Conservation (phyloP, 2,329 filamentous ascomycete genomes). For the Cladosporium sphaerospermum region DNA sequence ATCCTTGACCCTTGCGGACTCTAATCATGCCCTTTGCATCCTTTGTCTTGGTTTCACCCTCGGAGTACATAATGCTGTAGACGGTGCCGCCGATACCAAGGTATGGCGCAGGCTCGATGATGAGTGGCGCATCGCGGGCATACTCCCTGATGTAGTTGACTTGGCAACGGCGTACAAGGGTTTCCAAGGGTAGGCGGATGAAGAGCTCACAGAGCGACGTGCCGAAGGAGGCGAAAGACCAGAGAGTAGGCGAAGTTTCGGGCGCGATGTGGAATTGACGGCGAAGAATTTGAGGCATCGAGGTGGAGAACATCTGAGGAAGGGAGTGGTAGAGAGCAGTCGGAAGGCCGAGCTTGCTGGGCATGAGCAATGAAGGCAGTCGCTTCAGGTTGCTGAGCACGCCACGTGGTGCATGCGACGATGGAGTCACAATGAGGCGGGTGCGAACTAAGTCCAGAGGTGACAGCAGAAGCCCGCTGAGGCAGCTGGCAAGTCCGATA, state of each 20-base stretch:
- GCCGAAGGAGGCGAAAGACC: conserved; percentile 75
- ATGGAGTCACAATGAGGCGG: conserved; percentile 69
- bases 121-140: conserved; percentile 52
- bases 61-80: conserved; percentile 77
- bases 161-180: conserved; percentile 82
- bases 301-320: conserved; percentile 74
- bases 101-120: conserved; percentile 76
- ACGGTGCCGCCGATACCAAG: conserved; percentile 85
- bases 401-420: conserved; percentile 66
- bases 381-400: conserved; percentile 71
- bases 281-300: conserved; percentile 77
- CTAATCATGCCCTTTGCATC: conserved; percentile 32
- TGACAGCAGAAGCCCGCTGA: conserved; percentile 73
- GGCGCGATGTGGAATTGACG: conserved; percentile 80
- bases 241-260: conserved; percentile 71
- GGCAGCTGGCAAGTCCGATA: conserved; percentile 56
- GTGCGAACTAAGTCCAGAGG: conserved; percentile 89
- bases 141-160: conserved; percentile 40
- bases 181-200: conserved; percentile 84
- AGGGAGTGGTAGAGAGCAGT: conserved; percentile 85
- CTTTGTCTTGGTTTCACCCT: conserved; percentile 53
- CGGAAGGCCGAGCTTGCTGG: conserved; percentile 63
- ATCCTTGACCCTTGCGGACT: conserved; percentile 57
- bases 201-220: conserved; percentile 75
- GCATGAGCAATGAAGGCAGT: conserved; percentile 64